Conservation (phyloP, 495 filamentous ascomycete species). For the Neurospora sublineolata region DNA sequence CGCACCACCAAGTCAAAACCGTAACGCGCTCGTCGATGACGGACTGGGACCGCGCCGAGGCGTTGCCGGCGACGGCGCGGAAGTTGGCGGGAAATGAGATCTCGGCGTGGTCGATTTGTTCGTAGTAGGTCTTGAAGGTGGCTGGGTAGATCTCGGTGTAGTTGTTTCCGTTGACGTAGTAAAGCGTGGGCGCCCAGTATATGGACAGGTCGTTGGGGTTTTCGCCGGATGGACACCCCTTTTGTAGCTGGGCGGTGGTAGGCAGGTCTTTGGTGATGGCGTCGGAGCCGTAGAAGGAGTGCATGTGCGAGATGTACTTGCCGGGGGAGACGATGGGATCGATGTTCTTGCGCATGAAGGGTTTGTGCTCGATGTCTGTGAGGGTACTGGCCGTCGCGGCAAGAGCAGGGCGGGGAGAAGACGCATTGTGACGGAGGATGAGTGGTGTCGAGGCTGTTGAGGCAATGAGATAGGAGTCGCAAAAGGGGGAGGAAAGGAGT, state of each 20-base stretch:
- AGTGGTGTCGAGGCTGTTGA: neutral
- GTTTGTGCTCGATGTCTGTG: slow-evolving; percentile 26
- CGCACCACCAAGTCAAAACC: slow-evolving; percentile 29
- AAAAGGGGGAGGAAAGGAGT: neutral
- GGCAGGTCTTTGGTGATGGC: slow-evolving; percentile 22
- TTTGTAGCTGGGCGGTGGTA: slow-evolving; percentile 22
- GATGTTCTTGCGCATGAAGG: slow-evolving; percentile 28
- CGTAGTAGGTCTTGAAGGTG: slow-evolving; percentile 36
- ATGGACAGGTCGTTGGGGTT: slow-evolving; percentile 27
- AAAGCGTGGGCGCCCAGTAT: slow-evolving; percentile 27
- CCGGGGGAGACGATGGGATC: slow-evolving; percentile 25
- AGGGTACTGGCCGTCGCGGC: slow-evolving; percentile 12
- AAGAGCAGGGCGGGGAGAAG: neutral
- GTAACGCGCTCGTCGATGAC: slow-evolving; percentile 24
- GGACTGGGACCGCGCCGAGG: slow-evolving; percentile 18
- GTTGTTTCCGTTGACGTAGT: slow-evolving; percentile 25
- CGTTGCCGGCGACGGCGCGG: slow-evolving; percentile 25
- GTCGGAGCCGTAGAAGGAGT: slow-evolving; percentile 28
- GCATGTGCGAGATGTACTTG: slow-evolving; percentile 27
- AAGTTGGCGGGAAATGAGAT: slow-evolving; percentile 56
- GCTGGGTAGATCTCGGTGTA: slow-evolving; percentile 30
- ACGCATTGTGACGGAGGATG: neutral
- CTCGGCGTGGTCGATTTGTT: slow-evolving; percentile 77
- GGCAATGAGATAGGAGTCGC: neutral
- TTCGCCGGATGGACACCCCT: slow-evolving; percentile 25